phyloP scores from a whole-genome alignment of 2,329 filamentous ascomycete genomes.

The Colletotrichum spaethianum region DNA sequence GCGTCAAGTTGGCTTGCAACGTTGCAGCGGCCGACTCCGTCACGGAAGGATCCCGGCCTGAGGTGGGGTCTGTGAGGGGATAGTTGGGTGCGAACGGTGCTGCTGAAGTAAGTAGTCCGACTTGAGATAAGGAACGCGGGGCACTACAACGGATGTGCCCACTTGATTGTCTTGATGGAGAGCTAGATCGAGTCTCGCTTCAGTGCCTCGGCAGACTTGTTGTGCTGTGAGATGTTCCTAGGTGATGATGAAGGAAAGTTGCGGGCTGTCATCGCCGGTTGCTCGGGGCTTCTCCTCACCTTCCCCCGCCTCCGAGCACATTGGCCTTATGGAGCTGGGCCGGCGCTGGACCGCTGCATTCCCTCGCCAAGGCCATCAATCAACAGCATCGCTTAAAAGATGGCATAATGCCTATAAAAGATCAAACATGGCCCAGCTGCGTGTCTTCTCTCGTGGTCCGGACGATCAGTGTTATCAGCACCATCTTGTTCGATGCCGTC shows the following conservation, averaged over 20 bases:
- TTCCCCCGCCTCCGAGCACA: slow-evolving; percentile 12
- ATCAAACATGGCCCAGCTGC: not conserved
- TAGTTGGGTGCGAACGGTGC: not conserved
- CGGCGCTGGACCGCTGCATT: not conserved
- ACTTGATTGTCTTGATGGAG: not conserved
- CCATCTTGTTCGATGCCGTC: not conserved
- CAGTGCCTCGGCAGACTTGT: not conserved
- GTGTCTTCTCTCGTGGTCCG: not conserved
- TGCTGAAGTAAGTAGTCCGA: not conserved
- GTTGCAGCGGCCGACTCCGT: slow-evolving; percentile 23
- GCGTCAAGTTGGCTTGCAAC: slow-evolving; percentile 21
- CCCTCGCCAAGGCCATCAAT: slow-evolving; percentile 42
- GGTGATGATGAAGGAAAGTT: not conserved
- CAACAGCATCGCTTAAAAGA: slow-evolving; percentile 26
- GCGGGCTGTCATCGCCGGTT: not conserved
- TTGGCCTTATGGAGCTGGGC: not conserved
- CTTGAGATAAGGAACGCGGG: slow-evolving; percentile 14
- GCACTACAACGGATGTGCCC: not conserved
- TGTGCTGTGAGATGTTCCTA: not conserved
- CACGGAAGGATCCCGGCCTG: slow-evolving; percentile 15
- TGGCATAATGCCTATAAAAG: not conserved
- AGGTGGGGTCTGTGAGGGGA: slow-evolving; percentile 17
- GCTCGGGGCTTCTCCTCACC: slow-evolving; percentile 6
- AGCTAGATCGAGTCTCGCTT: not conserved
- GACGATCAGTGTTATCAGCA: not conserved